Percentiles rank a stretch among this genome's conserved stretches.
phyloP scores from a whole-genome alignment of 2,329 filamentous ascomycete species.

The Xylariaceae sp. region DNA sequence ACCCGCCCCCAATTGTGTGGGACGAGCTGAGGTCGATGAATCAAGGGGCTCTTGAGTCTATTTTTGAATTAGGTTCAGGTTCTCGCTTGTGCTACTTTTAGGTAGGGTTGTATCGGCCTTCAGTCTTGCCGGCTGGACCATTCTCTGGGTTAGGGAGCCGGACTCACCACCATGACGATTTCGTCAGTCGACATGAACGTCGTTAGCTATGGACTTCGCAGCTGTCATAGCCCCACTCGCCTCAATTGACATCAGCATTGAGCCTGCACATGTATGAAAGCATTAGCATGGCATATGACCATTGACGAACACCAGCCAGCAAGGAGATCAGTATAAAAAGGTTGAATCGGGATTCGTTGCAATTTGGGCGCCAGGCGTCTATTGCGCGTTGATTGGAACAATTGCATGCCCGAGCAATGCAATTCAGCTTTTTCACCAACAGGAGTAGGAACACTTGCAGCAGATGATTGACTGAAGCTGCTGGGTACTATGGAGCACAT shows the following conservation, averaged over 20 bases:
- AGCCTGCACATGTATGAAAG: constrained; percentile 10
- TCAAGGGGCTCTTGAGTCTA: not conserved
- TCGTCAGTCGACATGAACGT: constrained; percentile 10
- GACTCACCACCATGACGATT: constrained; percentile 20
- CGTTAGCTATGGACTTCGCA: constrained; percentile 16
- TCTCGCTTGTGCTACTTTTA: not conserved
- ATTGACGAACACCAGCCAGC: not conserved
- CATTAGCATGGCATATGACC: not conserved
- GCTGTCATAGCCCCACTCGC: constrained; percentile 22
- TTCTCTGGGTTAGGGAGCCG: not conserved
- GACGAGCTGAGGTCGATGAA: not conserved
- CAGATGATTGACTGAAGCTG: not conserved
- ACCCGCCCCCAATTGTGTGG: not conserved
- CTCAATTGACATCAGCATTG: constrained; percentile 14
- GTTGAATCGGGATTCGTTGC: not conserved
- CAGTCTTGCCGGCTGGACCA: not conserved
- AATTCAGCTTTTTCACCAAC: not conserved
- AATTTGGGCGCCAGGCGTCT: not conserved
- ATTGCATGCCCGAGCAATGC: not conserved
- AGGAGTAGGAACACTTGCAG: not conserved
- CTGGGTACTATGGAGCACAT: not conserved
- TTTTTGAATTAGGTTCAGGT: not conserved
- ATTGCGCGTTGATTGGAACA: not conserved
- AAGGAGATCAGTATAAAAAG: not conserved
- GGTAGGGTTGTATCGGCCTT: not conserved